A percentile compares a stretch with the other conserved stretches of the same genome.
These are phyloP conservation scores for Diphasiastrum complanatum DNA, from an alignment of 83 land plant genomes.

Conservation along the genomic window DNA sequence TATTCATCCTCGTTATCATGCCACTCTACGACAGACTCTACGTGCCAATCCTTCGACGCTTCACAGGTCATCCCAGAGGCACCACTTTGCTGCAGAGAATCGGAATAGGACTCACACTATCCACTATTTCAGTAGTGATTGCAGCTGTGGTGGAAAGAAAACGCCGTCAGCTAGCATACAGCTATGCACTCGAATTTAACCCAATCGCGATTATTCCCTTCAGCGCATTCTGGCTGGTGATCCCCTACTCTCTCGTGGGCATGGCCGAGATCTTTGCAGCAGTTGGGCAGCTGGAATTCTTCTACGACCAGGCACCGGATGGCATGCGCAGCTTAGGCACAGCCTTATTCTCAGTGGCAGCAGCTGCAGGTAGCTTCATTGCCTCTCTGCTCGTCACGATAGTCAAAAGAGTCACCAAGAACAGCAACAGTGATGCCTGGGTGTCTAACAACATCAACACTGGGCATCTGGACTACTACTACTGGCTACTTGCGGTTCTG, in stretches of 20 bases:
- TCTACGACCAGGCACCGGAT: constrained; percentile 63
- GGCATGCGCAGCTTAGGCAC: constrained; percentile 53
- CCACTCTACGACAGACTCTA: constrained; percentile 45
- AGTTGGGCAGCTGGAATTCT: constrained; percentile 51
- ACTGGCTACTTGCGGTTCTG: constrained; percentile 46
- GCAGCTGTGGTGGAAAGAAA: constrained; percentile 36
- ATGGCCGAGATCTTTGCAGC: constrained; percentile 45
- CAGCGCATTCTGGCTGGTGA: constrained; percentile 37
- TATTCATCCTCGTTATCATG: constrained; percentile 40
- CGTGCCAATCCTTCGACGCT: constrained; percentile 30
- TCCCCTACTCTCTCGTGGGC: constrained; percentile 45
- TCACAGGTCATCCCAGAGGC: constrained; percentile 48
- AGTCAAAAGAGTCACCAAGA: constrained; percentile 21
- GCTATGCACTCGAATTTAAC: background rate
- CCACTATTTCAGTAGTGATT: constrained; percentile 31
- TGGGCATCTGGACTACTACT: constrained; percentile 57
- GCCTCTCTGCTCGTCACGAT: constrained; percentile 43
- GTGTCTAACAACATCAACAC: constrained; percentile 46
- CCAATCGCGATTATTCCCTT: constrained; percentile 32
- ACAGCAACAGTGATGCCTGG: constrained; percentile 46
- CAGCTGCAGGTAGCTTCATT: constrained; percentile 52
- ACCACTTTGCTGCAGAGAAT: constrained; percentile 62
- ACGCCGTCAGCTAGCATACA: constrained; percentile 22
- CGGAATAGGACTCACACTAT: constrained; percentile 46
- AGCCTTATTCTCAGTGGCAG: constrained; percentile 29